phyloP scores from a whole-genome alignment of 1,139 yeast species.

The Scheffersomyces segobiensis region DNA sequence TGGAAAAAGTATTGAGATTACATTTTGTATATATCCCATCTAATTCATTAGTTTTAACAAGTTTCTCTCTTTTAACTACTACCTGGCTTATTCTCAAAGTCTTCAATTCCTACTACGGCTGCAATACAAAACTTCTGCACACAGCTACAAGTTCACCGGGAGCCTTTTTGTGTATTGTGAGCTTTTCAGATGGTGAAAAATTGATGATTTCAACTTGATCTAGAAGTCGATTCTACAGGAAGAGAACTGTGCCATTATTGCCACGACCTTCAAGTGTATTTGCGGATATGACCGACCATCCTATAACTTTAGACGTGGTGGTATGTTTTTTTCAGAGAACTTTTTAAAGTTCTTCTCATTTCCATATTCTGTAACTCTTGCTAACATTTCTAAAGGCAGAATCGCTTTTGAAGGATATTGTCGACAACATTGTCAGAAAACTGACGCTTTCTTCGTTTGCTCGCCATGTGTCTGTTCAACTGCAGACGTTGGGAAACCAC shows the following conservation, averaged over 20 bases:
- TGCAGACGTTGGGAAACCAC: constrained; percentile 13
- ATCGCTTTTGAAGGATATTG: constrained; percentile 31
- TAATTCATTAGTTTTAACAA: neutral
- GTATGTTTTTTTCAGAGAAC: constrained; percentile 9
- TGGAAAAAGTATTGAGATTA: no score
- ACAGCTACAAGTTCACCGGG: neutral
- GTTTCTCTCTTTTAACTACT: neutral
- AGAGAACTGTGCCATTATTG: neutral
- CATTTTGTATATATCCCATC: neutral
- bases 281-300: constrained; percentile 14
- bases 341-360: neutral
- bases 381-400: constrained; percentile 16
- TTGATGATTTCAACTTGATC: neutral
- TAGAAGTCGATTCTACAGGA: neutral
- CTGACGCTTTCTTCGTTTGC: constrained; percentile 32
- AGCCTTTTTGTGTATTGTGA: neutral
- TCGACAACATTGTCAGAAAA: constrained; percentile 35
- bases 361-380: neutral
- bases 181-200: neutral
- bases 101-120: neutral
- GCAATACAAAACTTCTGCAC: neutral
- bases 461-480: constrained; percentile 22
- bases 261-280: neutral
- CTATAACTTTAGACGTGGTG: constrained; percentile 16
- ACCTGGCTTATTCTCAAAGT: neutral